These are phyloP conservation scores for Talaromyces verruculosus DNA, from an alignment of 2,329 filamentous ascomycete genomes.

Conservation along the genomic window DNA sequence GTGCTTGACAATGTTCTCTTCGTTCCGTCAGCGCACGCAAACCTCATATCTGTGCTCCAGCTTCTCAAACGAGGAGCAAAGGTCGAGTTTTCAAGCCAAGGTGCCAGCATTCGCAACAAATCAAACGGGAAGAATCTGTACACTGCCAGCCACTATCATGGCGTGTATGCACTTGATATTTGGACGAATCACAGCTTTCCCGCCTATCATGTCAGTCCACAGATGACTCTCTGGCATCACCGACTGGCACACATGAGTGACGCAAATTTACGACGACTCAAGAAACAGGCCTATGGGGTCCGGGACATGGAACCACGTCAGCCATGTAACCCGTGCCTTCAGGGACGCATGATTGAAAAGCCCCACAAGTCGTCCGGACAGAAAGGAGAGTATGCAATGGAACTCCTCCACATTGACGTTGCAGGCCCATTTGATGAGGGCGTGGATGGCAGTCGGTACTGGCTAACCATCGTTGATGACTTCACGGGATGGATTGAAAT, in stretches of 20 bases:
- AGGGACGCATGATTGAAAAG: too few relatives aligned
- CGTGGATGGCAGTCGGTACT: too few relatives aligned
- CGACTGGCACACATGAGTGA: background rate
- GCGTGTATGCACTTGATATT: background rate
- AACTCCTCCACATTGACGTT: too few relatives aligned
- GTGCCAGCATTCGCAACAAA: constrained; percentile 1
- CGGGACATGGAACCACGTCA: background rate
- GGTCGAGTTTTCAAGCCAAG: background rate
- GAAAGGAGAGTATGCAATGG: too few relatives aligned
- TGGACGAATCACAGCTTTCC: background rate
- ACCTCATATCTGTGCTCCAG: too few relatives aligned
- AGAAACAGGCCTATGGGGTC: background rate
- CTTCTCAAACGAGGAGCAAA: background rate
- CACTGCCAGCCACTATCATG: background rate
- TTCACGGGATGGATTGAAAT: too few relatives aligned
- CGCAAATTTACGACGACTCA: background rate
- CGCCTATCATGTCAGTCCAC: background rate
- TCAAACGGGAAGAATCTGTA: background rate
- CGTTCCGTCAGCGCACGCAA: too few relatives aligned
- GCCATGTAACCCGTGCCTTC: too few relatives aligned
- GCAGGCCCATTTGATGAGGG: too few relatives aligned
- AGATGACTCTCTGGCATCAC: constrained; percentile 10
- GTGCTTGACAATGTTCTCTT: too few relatives aligned
- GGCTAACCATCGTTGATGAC: too few relatives aligned
- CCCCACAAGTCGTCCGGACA: too few relatives aligned